Evolutionary conservation across 495 filamentous ascomycete species (phyloP).

Genomic region (Penicillium turbatum): DNA sequence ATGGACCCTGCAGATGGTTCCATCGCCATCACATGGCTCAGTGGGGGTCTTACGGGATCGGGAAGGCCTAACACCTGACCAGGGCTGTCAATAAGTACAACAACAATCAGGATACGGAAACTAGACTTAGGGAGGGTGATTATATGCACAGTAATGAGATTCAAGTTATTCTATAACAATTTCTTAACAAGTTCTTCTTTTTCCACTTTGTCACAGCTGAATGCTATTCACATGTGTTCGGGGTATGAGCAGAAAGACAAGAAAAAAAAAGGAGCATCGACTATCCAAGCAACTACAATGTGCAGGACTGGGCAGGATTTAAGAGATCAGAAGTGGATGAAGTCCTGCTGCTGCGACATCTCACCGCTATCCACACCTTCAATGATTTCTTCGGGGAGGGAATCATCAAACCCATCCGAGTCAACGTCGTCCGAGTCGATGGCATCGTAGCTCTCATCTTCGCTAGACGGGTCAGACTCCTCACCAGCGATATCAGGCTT

Average conservation of each 20-base stretch:
- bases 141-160: neutral
- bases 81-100: too few relatives aligned
- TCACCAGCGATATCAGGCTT: conserved; percentile 48
- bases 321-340: conserved; percentile 51
- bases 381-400: conserved; percentile 46
- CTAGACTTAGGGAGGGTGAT: too few relatives aligned
- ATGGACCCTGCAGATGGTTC: neutral
- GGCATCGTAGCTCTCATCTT: conserved; percentile 70
- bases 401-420: conserved; percentile 79
- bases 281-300: conserved; percentile 17
- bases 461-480: conserved; percentile 75
- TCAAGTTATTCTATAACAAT: neutral
- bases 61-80: too few relatives aligned
- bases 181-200: neutral
- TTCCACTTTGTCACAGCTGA: neutral
- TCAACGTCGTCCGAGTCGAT: conserved; percentile 84
- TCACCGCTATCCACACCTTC: conserved; percentile 47
- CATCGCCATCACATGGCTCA: conserved; percentile 1
- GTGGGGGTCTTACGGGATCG: neutral
- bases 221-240: conserved; percentile 1
- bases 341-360: conserved; percentile 64
- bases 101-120: neutral
- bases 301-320: neutral
- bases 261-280: neutral
- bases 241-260: conserved; percentile 5